Percentiles rank a stretch among this genome's conserved stretches.
Conservation (phyloP, 2,329 filamentous ascomycete species). For the Fusarium nisikadoi region DNA sequence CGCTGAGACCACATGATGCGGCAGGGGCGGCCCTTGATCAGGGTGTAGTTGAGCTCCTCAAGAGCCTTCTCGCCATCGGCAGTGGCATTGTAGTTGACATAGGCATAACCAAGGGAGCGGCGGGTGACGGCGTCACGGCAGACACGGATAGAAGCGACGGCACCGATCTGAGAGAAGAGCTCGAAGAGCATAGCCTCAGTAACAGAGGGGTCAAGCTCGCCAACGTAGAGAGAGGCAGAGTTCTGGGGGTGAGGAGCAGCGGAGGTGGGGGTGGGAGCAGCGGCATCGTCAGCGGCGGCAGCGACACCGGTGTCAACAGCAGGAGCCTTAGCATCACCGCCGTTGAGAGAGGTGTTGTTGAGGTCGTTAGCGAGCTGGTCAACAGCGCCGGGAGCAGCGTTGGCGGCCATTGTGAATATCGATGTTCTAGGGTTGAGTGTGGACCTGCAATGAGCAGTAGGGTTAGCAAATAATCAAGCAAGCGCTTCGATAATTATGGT, state of each 20-base stretch:
- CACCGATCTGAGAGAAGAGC: conserved; percentile 99
- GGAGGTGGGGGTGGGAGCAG: conserved; percentile 77
- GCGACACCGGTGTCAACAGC: conserved; percentile 79
- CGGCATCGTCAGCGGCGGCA: conserved; percentile 65
- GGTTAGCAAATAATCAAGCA: conserved; percentile 33
- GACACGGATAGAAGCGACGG: conserved; percentile 98
- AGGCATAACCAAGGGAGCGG: conserved; percentile 98
- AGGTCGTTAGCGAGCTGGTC: conserved; percentile 85
- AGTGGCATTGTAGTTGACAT: conserved; percentile 99
- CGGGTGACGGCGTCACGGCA: conserved; percentile 99
- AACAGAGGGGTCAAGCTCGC: conserved; percentile 96
- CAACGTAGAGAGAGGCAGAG: conserved; percentile 98
- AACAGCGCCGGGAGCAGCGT: conserved; percentile 70
- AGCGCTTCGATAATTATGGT: conserved; percentile 5
- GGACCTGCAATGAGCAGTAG: conserved; percentile 25
- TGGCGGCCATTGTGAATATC: conserved; percentile 67
- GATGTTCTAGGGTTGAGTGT: conserved; percentile 27
- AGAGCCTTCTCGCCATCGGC: conserved; percentile 96
- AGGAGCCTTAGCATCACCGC: conserved; percentile 72
- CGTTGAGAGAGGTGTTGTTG: conserved; percentile 75
- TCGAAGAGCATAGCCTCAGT: conserved; percentile 99
- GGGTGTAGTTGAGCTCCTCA: conserved; percentile 99
- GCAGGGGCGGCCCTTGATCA: conserved; percentile 98
- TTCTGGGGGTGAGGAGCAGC: conserved; percentile 84
- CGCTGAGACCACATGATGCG: conserved; percentile 99